These are phyloP conservation scores for Aspergillus sp. DNA, from an alignment of 2,329 filamentous ascomycete genomes.

Conservation along the genomic window DNA sequence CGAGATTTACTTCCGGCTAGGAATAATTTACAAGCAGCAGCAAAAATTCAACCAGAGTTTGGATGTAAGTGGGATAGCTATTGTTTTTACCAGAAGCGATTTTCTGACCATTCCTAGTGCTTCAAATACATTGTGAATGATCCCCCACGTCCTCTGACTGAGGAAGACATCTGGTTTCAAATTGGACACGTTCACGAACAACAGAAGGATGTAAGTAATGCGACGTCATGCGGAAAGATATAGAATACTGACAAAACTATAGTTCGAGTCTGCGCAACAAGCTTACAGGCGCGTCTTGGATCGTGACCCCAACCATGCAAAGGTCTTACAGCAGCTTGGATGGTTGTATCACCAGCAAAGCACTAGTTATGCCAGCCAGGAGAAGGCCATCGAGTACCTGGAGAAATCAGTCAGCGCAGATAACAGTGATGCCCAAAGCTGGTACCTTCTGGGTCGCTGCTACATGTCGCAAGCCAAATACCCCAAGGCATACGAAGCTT, in stretches of 20 bases:
- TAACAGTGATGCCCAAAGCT: conserved; percentile 93
- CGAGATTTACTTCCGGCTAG: conserved; percentile 96
- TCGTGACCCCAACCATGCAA: conserved; percentile 92
- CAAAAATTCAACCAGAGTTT: conserved; percentile 89
- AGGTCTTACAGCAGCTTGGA: conserved; percentile 94
- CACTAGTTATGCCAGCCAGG: conserved; percentile 85
- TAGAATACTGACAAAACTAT: conserved; percentile 31
- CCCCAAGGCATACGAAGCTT: conserved; percentile 96
- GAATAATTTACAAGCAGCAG: conserved; percentile 99
- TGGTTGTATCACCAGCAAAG: conserved; percentile 98
- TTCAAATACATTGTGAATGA: conserved; percentile 98
- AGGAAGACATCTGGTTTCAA: conserved; percentile 99
- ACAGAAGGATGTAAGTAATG: conserved; percentile 86
- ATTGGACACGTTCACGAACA: conserved; percentile 99
- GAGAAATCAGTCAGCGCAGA: conserved; percentile 96
- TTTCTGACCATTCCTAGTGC: conserved; percentile 59
- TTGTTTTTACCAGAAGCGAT: not conserved
- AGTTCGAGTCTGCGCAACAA: conserved; percentile 91
- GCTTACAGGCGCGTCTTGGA: conserved; percentile 93
- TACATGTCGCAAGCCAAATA: conserved; percentile 99
- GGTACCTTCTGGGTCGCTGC: conserved; percentile 95
- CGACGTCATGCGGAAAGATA: not conserved
- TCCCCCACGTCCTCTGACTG: conserved; percentile 85
- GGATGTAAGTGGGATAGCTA: conserved; percentile 62
- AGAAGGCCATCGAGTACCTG: conserved; percentile 93